Evolutionary conservation across 2,329 filamentous ascomycete genomes (phyloP), one percentile per base, ranked within the genome.

Genomic region (Arthrobotrys sphaeroides): DNA sequence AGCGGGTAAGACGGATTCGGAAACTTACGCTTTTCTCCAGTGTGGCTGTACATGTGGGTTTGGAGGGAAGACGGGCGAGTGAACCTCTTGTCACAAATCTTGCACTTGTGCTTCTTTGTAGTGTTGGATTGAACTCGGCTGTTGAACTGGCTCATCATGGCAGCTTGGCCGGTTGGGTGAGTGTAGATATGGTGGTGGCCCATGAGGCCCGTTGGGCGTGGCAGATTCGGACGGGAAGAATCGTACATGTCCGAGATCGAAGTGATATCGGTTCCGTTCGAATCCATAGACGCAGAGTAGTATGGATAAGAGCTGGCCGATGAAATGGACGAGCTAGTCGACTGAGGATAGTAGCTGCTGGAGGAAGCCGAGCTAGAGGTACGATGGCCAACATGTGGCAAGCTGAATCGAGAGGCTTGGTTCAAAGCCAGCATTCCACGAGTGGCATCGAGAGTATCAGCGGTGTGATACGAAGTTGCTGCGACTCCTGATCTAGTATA

Each of bases 81-180:
- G 83, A 98, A 98, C 45, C 94, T 90, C 87, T 98, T 97, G 84
- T 97, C 94, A 85, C 94, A 98, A 74, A 98, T 92, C 85, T 97
- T 97, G 88, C 94, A 98, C 86, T 97, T 97, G 85, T 98, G 95
- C 87, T 98, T 98, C 89, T 98, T 98, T 82, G 97, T 93, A 7
- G 94, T 95, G 84, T 93, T 97, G 16, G 92, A 94, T 0, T 93
- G 94, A 61, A 97, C 90, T 84, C 97, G 97, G 77, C 94, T 97
- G 84, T 92, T 97, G 85, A 98, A 98, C 80, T 96, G 94, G 61
- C 93, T 90, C 95, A 99, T 99, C 93, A 99, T 97, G 0, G 94
- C 96, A 81, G 96, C 92, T 1, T 93, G 94, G 24, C 86, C 85
- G 28, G 45, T 20, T 20, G 55, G 61, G n/a, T 77, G 84, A 87